phyloP scores from a whole-genome alignment of 1,284 basidiomycete species.

The Ceratobasidium sp. region DNA sequence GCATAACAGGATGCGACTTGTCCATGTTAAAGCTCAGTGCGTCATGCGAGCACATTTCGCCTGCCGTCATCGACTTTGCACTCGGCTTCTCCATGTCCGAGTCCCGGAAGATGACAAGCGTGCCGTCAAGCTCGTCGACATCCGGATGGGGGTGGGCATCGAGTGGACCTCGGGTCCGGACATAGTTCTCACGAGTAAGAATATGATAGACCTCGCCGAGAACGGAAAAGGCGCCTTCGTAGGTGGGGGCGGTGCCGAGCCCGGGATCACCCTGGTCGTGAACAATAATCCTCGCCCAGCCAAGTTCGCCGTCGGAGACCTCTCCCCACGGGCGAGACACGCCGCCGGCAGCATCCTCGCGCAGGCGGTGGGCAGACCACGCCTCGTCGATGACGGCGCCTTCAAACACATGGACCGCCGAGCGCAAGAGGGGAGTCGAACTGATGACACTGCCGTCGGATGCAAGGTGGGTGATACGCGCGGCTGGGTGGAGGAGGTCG shows the following conservation, averaged over 20 bases:
- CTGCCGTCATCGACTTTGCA: constrained; percentile 59
- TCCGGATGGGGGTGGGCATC: constrained; percentile 64
- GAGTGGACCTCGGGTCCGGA: constrained; percentile 59
- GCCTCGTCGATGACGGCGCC: constrained; percentile 60
- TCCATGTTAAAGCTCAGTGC: constrained; percentile 74
- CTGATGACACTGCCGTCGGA: constrained; percentile 62
- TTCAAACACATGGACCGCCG: constrained; percentile 63
- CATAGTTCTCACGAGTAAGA: constrained; percentile 78
- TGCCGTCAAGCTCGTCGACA: constrained; percentile 62
- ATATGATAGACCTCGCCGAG: constrained; percentile 80
- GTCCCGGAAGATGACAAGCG: constrained; percentile 79
- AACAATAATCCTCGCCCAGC: constrained; percentile 79
- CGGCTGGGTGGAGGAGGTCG: constrained; percentile 80
- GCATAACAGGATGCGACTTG: constrained; percentile 67
- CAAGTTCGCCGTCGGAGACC: constrained; percentile 63
- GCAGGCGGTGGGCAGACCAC: constrained; percentile 66
- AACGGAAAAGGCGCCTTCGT: constrained; percentile 82
- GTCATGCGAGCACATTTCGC: constrained; percentile 76
- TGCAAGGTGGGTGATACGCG: constrained; percentile 70
- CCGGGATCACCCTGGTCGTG: constrained; percentile 71
- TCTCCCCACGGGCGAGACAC: constrained; percentile 63
- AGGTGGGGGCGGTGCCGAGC: constrained; percentile 65
- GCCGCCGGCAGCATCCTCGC: constrained; percentile 64
- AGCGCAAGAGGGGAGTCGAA: constrained; percentile 55
- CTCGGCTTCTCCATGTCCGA: constrained; percentile 60